These are phyloP conservation scores for Exophiala bonariae DNA, from an alignment of 2,329 filamentous ascomycete genomes.

Conservation along the genomic window DNA sequence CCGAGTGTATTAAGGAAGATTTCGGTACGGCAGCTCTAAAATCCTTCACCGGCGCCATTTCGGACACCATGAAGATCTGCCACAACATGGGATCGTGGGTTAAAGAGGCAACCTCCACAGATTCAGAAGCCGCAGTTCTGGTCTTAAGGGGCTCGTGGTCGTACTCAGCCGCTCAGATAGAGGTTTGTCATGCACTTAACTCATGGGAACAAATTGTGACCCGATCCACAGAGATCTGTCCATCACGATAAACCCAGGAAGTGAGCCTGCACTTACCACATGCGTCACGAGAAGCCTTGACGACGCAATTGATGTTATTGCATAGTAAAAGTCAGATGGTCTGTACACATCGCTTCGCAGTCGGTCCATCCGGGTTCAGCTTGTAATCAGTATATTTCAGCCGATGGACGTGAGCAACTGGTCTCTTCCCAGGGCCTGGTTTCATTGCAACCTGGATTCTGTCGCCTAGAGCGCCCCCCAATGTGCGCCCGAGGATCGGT, in stretches of 20 bases:
- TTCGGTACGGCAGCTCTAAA: background rate
- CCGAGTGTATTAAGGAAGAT: too few relatives aligned
- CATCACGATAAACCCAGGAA: conserved; percentile 52
- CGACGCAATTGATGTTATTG: too few relatives aligned
- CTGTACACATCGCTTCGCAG: conserved; percentile 50
- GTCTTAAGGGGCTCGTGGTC: conserved; percentile 44
- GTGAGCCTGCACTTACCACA: too few relatives aligned
- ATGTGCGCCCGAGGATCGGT: conserved; percentile 57
- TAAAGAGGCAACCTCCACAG: background rate
- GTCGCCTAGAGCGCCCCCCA: conserved; percentile 61
- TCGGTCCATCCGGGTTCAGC: conserved; percentile 60
- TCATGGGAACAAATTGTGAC: conserved; percentile 65
- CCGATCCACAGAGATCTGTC: conserved; percentile 61
- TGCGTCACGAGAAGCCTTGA: too few relatives aligned
- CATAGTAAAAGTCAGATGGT: too few relatives aligned
- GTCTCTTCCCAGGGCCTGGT: conserved; percentile 59
- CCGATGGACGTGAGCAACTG: conserved; percentile 67
- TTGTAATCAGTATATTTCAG: conserved; percentile 64
- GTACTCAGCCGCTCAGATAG: conserved; percentile 54
- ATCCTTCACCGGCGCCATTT: background rate
- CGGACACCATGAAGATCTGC: conserved; percentile 55
- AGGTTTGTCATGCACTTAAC: conserved; percentile 60
- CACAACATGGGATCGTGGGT: conserved; percentile 32
- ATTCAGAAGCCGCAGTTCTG: background rate
- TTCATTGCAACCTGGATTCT: conserved; percentile 63